A percentile compares a stretch with the other conserved stretches of the same genome.
Conservation (phyloP, 1,139 yeast genomes). For the Diutina neorugosa region DNA sequence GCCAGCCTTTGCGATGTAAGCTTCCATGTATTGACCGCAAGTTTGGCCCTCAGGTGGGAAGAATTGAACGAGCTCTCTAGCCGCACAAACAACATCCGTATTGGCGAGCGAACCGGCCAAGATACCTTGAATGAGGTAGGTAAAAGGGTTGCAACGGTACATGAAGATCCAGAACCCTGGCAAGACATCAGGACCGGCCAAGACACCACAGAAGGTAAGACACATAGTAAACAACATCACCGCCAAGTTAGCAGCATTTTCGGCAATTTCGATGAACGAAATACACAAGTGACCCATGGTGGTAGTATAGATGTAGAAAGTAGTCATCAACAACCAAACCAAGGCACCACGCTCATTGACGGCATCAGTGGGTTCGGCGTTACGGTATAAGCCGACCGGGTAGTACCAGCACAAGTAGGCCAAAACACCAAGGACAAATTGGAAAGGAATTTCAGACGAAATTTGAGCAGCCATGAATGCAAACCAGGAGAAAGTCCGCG, state of each 20-base stretch:
- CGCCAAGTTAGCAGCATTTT: conserved; percentile 34
- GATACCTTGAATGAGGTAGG: conserved; percentile 42
- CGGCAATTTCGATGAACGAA: conserved; percentile 26
- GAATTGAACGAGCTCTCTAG: conserved; percentile 37
- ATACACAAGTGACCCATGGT: conserved; percentile 29
- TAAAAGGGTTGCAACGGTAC: conserved; percentile 44
- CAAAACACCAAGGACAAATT: conserved; percentile 44
- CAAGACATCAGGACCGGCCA: conserved; percentile 32
- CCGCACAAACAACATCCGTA: conserved; percentile 34
- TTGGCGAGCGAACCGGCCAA: conserved; percentile 32
- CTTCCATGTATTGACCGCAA: conserved; percentile 51
- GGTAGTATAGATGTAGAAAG: conserved; percentile 32
- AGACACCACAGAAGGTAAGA: conserved; percentile 44
- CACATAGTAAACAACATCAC: conserved; percentile 27
- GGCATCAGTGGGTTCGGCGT: conserved; percentile 25
- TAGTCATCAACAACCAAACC: conserved; percentile 22
- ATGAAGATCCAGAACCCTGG: conserved; percentile 48
- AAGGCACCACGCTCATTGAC: conserved; percentile 9
- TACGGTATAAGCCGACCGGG: conserved; percentile 58
- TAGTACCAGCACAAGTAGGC: conserved; percentile 71
- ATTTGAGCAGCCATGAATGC: conserved; percentile 2
- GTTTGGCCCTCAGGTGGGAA: conserved; percentile 39
- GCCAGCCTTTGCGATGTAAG: conserved; percentile 34
- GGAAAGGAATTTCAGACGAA: conserved; percentile 3
- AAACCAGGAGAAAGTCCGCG: conserved; percentile 4